Base-by-base conservation (phyloP, 257 asterid genomes). In the Scutellaria barbata region DNA sequence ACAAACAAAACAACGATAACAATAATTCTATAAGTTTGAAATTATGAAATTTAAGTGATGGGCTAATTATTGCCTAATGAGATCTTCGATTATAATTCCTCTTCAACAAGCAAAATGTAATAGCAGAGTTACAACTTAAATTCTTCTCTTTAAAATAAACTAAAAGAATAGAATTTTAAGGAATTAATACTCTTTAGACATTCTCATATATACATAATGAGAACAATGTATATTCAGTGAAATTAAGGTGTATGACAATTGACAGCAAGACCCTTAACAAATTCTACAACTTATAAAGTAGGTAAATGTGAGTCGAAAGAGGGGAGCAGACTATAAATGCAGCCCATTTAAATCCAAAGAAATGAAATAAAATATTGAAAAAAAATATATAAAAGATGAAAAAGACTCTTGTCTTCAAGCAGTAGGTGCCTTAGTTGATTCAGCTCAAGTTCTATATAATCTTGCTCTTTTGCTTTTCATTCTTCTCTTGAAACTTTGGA, bases 151-250 rank as follows among this genome's bases (percentile, higher is more conserved):
- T 40, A 40, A 45, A 71, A 69, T 16, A 13, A 58, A 65, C 53
- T 41, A 57, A 56, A 81, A 74, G 39, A 65, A 56, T 20, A 13
- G 60, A 69, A 63, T 60, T 53, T 51, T 18, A 30, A 56, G 62
- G 25, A 22, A 22, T n/a, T n/a, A n/a, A n/a, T 63, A 77, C 63
- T 67, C 63, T 43, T 60, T 53, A 58, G 37, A 58, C 82, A 81
- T 71, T 79, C 81, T 76, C 84, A 82, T 81, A 82, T 87, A 70
- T 89, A 87, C 92, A 89, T 72, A 72, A 74, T 68, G 77, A 78
- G 77, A 77, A 79, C 17, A 72, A 66, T 46, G 75, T 68, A 68
- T 75, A 76, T 60, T 63, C 70, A 71, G 78, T 77, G 52, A 30
- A 30, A 30, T 30, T 74, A 81, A 74, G 33, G 64, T 58, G 78